phyloP scores from a whole-genome alignment of 495 filamentous ascomycete species.

The Cercophora scortea region DNA sequence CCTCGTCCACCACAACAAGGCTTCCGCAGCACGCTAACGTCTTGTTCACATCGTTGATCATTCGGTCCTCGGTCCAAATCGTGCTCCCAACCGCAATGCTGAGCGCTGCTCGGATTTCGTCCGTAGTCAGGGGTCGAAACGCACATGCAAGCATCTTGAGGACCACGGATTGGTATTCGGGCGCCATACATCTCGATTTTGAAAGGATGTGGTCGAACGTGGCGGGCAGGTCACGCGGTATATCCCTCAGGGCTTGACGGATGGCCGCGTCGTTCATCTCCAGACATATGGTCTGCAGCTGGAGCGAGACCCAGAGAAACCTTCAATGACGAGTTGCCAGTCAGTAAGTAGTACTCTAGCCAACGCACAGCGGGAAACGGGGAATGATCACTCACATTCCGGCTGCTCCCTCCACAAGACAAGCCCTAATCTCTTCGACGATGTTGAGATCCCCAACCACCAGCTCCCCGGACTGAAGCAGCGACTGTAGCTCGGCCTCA shows the following conservation, averaged over 20 bases:
- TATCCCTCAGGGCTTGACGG: background rate
- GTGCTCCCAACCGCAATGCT: background rate
- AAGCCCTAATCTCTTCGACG: background rate
- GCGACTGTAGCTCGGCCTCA: conserved; percentile 17
- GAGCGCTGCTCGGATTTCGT: background rate
- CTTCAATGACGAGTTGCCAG: background rate
- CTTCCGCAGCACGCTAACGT: background rate
- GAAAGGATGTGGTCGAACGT: background rate
- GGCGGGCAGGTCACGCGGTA: background rate
- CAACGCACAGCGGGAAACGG: background rate
- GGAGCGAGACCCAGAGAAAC: background rate
- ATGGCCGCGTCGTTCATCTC: background rate
- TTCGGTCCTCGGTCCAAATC: background rate
- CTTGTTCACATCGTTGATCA: background rate
- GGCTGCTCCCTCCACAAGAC: background rate
- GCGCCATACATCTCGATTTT: background rate
- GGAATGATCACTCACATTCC: background rate
- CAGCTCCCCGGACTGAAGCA: background rate
- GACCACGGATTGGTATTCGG: background rate
- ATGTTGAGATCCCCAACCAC: background rate
- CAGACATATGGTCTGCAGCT: background rate
- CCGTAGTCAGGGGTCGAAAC: background rate
- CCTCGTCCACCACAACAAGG: background rate
- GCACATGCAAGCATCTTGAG: background rate
- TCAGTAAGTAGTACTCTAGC: background rate